Base-by-base conservation (phyloP, 495 filamentous ascomycete species). In the Podospora comata region DNA sequence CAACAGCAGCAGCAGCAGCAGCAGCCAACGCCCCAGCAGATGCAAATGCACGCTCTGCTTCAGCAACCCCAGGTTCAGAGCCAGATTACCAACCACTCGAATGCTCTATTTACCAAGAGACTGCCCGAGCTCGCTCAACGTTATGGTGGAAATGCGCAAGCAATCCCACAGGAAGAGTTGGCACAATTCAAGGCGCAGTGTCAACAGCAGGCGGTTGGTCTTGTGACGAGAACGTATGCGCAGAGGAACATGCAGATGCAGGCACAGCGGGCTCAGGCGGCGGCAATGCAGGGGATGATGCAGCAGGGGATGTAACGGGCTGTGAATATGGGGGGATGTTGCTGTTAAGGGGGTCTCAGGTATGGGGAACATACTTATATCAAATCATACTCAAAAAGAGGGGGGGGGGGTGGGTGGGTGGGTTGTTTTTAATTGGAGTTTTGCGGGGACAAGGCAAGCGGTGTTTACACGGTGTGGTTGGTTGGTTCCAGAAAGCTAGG, bases 11-110 rank as follows among this genome's bases (percentile, higher is more conserved):
- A 77, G 44, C 60, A 69, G 2, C 69, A 76, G 18, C 71, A 73
- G 48, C 70, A 71, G n/a, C 26, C 55, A 23, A 73, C 75, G 27
- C 77, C 81, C 65, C 68, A 73, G 9, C 78, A 80, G 55, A 79
- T 80, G 58, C 72, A 75, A 62, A 68, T 72, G 32, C 70, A 71
- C 30, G 32, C 32, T 26, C 44, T 62, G 39, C 39, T 23, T 23
- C 23, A 23, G 23, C 23, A 23, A 23, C 55, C 55, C 5, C 55
- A 58, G 55, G 23, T 58, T 19, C 64, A 11, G 54, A 55, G 5
- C 16, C 39, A 28, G 44, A 28, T 34, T 54, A 44, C n/a, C 55
- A 61, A 26, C 57, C 30, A 64, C 23, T 34, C 39, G 30, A 28
- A 19, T 11, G 59, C 44, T 32, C 59, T 58, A 5, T 4, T 20